These are phyloP conservation scores for Auxenochlorella pyrenoidosa DNA, from an alignment of 139 green algal genomes.

Conservation along the genomic window DNA sequence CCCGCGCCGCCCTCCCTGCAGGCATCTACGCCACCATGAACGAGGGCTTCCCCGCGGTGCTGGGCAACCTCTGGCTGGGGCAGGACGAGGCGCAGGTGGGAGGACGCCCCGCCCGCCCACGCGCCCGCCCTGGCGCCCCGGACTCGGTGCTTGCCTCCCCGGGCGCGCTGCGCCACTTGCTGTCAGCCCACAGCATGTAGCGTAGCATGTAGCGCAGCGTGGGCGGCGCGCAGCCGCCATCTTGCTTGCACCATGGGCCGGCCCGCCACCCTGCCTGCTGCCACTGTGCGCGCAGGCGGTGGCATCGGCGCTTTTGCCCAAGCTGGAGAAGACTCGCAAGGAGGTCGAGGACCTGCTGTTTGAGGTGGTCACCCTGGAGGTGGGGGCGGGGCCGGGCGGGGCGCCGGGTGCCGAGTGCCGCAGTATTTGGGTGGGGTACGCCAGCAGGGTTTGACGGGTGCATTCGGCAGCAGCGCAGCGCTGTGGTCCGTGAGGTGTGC, in stretches of 20 bases:
- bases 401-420: too few species aligned
- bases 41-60: slow-evolving; percentile 63
- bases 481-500: too few species aligned
- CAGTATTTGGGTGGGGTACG: too few species aligned
- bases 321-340: slow-evolving; percentile 76
- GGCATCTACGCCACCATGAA: slow-evolving; percentile 34
- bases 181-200: neutral
- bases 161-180: neutral
- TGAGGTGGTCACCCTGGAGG: slow-evolving; percentile 81
- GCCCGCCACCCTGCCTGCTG: too few species aligned
- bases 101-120: neutral
- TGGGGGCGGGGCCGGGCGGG: neutral
- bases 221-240: neutral
- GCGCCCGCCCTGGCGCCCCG: neutral
- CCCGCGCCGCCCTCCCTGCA: neutral
- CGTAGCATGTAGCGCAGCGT: too few species aligned
- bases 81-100: slow-evolving; percentile 66
- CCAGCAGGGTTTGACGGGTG: too few species aligned
- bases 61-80: slow-evolving; percentile 84
- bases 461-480: too few species aligned
- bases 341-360: slow-evolving; percentile 78
- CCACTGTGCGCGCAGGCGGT: slow-evolving; percentile 52
- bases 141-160: neutral
- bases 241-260: too few species aligned
- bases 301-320: slow-evolving; percentile 75